Percentiles rank a stretch among this genome's conserved stretches.
Conservation (phyloP, 805 yeast species). For the Monosporozyma solicola region DNA sequence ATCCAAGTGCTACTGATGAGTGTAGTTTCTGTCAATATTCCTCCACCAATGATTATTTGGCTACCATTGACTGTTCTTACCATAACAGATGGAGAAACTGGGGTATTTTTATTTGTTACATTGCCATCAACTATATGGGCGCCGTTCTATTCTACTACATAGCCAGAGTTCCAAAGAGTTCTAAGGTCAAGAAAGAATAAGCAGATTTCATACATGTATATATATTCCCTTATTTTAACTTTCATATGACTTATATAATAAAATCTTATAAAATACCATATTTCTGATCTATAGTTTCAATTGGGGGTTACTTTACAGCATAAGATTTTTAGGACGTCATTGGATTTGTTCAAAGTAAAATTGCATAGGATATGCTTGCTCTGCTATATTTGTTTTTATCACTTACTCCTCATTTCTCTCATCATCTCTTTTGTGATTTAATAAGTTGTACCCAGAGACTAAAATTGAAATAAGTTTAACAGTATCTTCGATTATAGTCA, state of each 20-base stretch:
- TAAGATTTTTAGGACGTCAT: no score
- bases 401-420: no score
- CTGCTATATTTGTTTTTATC: no score
- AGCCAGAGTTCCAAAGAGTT: conserved; percentile 62
- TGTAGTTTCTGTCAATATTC: conserved; percentile 54
- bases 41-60: conserved; percentile 51
- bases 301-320: background rate
- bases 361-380: no score
- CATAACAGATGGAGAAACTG: conserved; percentile 47
- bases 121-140: conserved; percentile 35
- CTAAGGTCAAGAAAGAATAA: conserved; percentile 9
- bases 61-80: conserved; percentile 32
- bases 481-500: no score
- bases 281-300: background rate
- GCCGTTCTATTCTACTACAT: conserved; percentile 49
- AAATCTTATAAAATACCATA: background rate
- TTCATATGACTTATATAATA: background rate
- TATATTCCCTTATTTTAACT: background rate
- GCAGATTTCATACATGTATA: background rate
- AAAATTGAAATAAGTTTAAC: no score
- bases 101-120: conserved; percentile 48
- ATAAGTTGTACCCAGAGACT: no score
- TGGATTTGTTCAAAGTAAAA: background rate
- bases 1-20: conserved; percentile 37
- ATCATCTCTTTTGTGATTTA: no score